A percentile compares a stretch with the other conserved stretches of the same genome.
Conservation (phyloP, 2,329 filamentous ascomycete species). For the Colletotrichum neosansevieriae region DNA sequence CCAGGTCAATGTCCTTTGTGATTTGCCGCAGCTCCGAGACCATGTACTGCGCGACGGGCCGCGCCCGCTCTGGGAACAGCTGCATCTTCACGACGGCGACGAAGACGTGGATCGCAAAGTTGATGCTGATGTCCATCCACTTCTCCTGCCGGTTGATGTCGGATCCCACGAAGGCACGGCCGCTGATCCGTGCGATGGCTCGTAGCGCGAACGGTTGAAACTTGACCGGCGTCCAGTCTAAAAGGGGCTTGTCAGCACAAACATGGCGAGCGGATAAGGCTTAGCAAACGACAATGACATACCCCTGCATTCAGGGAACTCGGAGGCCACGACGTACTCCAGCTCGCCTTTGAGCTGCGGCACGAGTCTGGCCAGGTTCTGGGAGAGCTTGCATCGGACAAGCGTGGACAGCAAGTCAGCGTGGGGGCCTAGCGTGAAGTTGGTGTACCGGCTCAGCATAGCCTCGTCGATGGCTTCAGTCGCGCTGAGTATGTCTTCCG, state of each 20-base stretch:
- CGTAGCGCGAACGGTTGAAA: constrained; percentile 65
- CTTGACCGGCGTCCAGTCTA: constrained; percentile 67
- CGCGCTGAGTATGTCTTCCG: constrained; percentile 62
- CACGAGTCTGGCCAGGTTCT: constrained; percentile 59
- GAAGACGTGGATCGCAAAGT: constrained; percentile 64
- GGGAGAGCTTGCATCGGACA: constrained; percentile 60
- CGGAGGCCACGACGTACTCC: constrained; percentile 57
- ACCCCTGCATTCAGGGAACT: constrained; percentile 62
- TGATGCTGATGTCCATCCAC: constrained; percentile 66
- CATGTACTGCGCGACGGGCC: constrained; percentile 59
- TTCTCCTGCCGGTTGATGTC: constrained; percentile 63
- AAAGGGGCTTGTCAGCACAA: constrained; percentile 16
- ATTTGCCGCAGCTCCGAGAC: constrained; percentile 62
- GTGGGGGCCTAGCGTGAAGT: constrained; percentile 61
- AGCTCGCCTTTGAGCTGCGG: constrained; percentile 61
- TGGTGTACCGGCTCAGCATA: constrained; percentile 63
- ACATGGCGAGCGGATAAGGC: too few species aligned
- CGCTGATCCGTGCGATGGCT: constrained; percentile 65
- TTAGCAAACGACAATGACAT: constrained; percentile 22
- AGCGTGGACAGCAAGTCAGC: constrained; percentile 58
- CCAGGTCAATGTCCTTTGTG: constrained; percentile 55
- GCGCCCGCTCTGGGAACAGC: constrained; percentile 63
- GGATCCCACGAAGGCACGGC: constrained; percentile 65
- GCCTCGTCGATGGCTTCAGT: constrained; percentile 63
- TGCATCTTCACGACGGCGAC: constrained; percentile 62